Evolutionary conservation across 805 yeast species (phyloP).

Genomic region (Phaffomyces antillensis): DNA sequence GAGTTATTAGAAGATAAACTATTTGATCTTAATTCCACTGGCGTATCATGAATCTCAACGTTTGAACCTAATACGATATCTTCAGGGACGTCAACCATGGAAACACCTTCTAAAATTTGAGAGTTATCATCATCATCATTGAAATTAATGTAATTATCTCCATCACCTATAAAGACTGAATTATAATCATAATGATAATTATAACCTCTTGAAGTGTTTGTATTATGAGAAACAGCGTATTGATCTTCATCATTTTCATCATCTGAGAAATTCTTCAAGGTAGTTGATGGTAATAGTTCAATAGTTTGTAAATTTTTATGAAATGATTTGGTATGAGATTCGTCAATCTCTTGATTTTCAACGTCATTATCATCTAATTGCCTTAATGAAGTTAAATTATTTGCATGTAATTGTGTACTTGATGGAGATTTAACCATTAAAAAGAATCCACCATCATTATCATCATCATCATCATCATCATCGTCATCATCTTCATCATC

Average conservation of each 20-base stretch:
- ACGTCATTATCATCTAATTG: background rate
- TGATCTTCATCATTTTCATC: slow-evolving; percentile 37
- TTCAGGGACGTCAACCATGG: slow-evolving; percentile 23
- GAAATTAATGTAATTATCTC: slow-evolving; percentile 9
- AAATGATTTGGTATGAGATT: too few relatives aligned
- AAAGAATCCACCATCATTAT: slow-evolving; percentile 65
- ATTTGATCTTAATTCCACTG: too few relatives aligned
- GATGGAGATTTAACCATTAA: slow-evolving; percentile 44
- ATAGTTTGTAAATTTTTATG: slow-evolving; percentile 41
- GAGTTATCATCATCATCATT: slow-evolving; percentile 18
- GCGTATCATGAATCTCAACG: slow-evolving; percentile 9
- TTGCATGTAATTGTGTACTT: slow-evolving; percentile 22
- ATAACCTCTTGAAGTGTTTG: slow-evolving; percentile 64
- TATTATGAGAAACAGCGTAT: slow-evolving; percentile 63
- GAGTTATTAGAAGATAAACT: too few relatives aligned
- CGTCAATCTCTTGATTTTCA: background rate
- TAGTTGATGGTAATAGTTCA: slow-evolving; percentile 79
- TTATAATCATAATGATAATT: slow-evolving; percentile 72
- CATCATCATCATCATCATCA: slow-evolving; percentile 29
- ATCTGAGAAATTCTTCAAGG: slow-evolving; percentile 70
- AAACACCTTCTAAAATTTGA: slow-evolving; percentile 22
- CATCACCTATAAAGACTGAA: slow-evolving; percentile 57
- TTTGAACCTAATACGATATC: slow-evolving; percentile 23
- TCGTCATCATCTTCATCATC: slow-evolving; percentile 19
- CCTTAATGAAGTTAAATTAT: slow-evolving; percentile 4